Conservation (phyloP, 768 basidiomycete species). For the Panus rudis region DNA sequence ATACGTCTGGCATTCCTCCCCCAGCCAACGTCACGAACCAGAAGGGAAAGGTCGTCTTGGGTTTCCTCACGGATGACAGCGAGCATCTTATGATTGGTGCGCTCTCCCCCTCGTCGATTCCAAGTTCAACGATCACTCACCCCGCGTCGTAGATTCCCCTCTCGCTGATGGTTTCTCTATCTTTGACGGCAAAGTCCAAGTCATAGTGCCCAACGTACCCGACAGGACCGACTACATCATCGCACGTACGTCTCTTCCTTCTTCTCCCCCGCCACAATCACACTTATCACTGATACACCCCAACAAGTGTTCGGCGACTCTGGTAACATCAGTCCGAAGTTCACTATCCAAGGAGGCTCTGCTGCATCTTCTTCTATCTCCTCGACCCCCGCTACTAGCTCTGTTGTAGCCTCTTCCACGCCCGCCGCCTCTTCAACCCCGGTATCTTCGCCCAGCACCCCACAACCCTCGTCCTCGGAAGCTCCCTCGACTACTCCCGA, state of each 20-base stretch:
- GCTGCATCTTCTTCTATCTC: neutral
- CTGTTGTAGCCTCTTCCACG: too few relatives aligned
- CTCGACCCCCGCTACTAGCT: too few relatives aligned
- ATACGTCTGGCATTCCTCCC: slow-evolving; percentile 18
- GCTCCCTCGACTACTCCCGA: too few relatives aligned
- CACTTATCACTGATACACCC: neutral
- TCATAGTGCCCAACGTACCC: slow-evolving; percentile 31
- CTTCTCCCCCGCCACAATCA: neutral
- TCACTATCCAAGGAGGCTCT: slow-evolving; percentile 23
- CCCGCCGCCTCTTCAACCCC: too few relatives aligned
- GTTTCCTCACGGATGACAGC: slow-evolving; percentile 14
- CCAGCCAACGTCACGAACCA: slow-evolving; percentile 21
- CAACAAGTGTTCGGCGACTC: slow-evolving; percentile 41
- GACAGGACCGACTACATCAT: slow-evolving; percentile 27
- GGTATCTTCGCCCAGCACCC: too few relatives aligned
- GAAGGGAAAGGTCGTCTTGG: slow-evolving; percentile 25
- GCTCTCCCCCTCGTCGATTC: neutral
- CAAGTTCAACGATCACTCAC: neutral
- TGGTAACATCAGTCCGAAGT: slow-evolving; percentile 33
- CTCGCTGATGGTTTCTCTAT: slow-evolving; percentile 31
- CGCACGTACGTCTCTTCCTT: slow-evolving; percentile 28
- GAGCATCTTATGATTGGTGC: slow-evolving; percentile 17
- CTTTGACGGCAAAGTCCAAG: slow-evolving; percentile 25
- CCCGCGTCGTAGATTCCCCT: slow-evolving; percentile 16
- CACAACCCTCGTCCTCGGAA: too few relatives aligned